A percentile compares a stretch with the other conserved stretches of the same genome.
These are phyloP conservation scores for Crithidia brevicula DNA, from an alignment of 208 protist genomes.

Conservation along the genomic window DNA sequence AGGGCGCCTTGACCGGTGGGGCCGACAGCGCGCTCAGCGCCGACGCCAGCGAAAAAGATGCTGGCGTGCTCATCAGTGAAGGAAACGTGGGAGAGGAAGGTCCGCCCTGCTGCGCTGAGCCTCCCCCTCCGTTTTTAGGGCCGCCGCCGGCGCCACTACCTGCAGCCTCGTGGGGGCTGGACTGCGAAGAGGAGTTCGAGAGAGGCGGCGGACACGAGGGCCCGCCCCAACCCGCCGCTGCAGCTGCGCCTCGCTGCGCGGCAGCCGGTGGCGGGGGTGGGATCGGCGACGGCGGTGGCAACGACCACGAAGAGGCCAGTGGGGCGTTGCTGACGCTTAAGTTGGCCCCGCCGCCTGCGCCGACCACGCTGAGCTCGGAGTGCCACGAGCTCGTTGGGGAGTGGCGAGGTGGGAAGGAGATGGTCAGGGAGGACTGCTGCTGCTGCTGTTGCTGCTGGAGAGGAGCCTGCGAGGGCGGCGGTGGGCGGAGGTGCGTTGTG, in stretches of 20 bases:
- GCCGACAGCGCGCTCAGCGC: constrained; percentile 14
- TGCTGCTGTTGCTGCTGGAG: constrained; percentile 10
- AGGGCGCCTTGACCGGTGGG: constrained; percentile 10
- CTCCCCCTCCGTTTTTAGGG: too few relatives aligned
- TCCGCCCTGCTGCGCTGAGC: background rate
- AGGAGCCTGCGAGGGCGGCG: background rate
- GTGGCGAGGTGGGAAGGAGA: background rate
- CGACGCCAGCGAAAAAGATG: background rate
- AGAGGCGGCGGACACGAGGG: background rate
- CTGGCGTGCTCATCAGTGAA: background rate
- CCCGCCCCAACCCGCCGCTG: constrained; percentile 1
- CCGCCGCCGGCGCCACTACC: too few relatives aligned
- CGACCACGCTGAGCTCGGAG: background rate
- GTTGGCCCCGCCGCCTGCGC: background rate
- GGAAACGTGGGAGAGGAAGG: constrained; percentile 1
- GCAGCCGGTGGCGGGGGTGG: constrained; percentile 16
- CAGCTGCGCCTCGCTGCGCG: constrained; percentile 5
- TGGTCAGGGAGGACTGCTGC: background rate
- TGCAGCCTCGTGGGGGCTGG: too few relatives aligned
- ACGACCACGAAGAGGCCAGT: constrained; percentile 1
- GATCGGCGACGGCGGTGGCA: constrained; percentile 13
- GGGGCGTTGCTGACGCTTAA: background rate
- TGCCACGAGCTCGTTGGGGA: constrained; percentile 1
- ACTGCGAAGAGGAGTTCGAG: background rate
- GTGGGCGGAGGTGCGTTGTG: background rate